Conservation (phyloP, 2,329 filamentous ascomycete genomes). For the Trichoderma atroviride region DNA sequence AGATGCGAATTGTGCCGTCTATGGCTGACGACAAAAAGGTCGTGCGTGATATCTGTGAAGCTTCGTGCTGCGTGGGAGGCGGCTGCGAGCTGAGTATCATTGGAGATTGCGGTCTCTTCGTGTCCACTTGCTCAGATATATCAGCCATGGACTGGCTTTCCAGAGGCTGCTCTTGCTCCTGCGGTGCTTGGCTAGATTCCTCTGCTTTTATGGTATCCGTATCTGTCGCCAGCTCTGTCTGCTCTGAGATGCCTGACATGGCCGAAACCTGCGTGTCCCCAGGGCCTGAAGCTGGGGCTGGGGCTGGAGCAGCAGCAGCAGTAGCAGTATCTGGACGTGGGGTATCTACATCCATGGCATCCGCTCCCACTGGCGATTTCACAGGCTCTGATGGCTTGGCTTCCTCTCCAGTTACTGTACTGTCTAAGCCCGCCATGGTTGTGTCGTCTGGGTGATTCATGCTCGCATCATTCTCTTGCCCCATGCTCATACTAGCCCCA, state of each 20-base stretch:
- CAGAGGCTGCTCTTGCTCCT: neutral
- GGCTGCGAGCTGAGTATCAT: constrained; percentile 41
- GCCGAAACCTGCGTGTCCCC: constrained; percentile 13
- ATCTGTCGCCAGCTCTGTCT: constrained; percentile 15
- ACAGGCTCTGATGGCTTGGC: constrained; percentile 31
- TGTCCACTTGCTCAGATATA: neutral
- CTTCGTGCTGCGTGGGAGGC: constrained; percentile 50
- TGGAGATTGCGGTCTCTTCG: constrained; percentile 33
- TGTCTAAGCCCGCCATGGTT: constrained; percentile 44
- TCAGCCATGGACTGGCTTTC: constrained; percentile 2
- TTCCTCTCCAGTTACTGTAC: constrained; percentile 33
- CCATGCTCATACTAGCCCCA: constrained; percentile 68
- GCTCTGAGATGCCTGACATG: neutral
- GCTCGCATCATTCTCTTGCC: constrained; percentile 42
- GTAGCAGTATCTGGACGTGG: neutral
- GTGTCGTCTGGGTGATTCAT: constrained; percentile 50
- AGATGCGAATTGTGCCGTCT: constrained; percentile 86
- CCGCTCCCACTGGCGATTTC: neutral
- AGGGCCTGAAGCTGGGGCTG: neutral
- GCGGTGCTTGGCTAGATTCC: constrained; percentile 2
- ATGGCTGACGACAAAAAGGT: constrained; percentile 89
- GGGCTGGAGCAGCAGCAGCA: neutral
- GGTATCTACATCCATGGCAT: constrained; percentile 29
- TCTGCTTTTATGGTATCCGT: neutral
- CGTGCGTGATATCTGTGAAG: constrained; percentile 66